Evolutionary conservation across 1,284 basidiomycete genomes (phyloP), one percentile per base, ranked within the genome.

Genomic region (Sporisorium reilianum): DNA sequence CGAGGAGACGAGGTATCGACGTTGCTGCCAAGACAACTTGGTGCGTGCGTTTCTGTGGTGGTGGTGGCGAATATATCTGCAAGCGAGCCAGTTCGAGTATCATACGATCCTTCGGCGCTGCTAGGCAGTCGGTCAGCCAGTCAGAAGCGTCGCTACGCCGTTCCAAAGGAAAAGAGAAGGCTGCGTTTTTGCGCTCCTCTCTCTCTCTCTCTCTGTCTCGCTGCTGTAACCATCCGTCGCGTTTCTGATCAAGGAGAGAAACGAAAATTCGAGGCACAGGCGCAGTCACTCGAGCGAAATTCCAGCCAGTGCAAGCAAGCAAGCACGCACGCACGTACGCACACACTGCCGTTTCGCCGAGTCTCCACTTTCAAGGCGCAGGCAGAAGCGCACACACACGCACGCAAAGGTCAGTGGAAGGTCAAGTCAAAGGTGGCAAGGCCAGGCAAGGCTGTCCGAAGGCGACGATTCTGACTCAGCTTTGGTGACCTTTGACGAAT

Each of bases 151-250:
- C n/a, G 38, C 38, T n/a, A 6, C n/a, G 38, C 38, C n/a, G 20
- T 41, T 16, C 9, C 38, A 30, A 26, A 48, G 46, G n/a, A 30
- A 30, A n/a, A n/a, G n/a, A n/a, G n/a, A n/a, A n/a, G n/a, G 46
- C 28, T 12, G 28, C n/a, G 14, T 8, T 20, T 48, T n/a, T 48
- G 26, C 46, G 26, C 7, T 46, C 12, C 20, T 10, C 4, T 14
- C 46, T 30, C 5, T 28, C 11, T 5, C 41, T 8, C 41, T 42
- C 22, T n/a, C n/a, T n/a, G n/a, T n/a, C 18, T 22, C 14, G n/a
- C 28, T 30, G 41, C 46, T 41, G 55, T 56, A 56, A 32, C 55
- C 55, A 56, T 56, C 55, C 55, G 55, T 56, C 55, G 55, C 45
- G 55, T 12, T 26, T n/a, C 11, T 50, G 18, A 49, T 20, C 49